Conservation (phyloP, 1,284 basidiomycete genomes). For the Flammula alnicola region DNA sequence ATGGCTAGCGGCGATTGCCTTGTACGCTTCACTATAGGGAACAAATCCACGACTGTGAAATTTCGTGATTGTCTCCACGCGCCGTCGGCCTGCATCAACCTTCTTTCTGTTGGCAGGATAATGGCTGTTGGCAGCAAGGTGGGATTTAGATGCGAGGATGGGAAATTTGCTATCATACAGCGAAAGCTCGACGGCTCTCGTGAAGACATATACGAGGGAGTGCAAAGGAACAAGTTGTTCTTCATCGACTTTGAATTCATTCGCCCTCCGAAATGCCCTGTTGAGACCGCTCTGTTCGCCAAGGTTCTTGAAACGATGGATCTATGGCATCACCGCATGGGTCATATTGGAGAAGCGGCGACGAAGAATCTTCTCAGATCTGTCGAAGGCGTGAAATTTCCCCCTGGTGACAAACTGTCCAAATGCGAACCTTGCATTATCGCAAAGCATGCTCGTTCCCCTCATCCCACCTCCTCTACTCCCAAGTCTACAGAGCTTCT, state of each 20-base stretch:
- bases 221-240: background rate
- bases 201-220: background rate
- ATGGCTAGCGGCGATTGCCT: background rate
- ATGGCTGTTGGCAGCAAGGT: background rate
- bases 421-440: conserved; percentile 13
- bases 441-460: conserved; percentile 6
- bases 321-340: conserved; percentile 13
- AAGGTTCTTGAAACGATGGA: conserved; percentile 1
- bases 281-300: conserved; percentile 1
- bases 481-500: background rate
- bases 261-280: background rate
- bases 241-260: conserved; percentile 9
- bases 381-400: background rate
- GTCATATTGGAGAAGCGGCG: conserved; percentile 6
- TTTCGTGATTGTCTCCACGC: conserved; percentile 14
- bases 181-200: background rate
- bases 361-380: conserved; percentile 6
- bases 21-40: background rate
- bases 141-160: background rate
- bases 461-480: background rate
- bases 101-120: conserved; percentile 9
- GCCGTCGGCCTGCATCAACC: conserved; percentile 5
- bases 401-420: background rate
- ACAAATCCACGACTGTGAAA: background rate
- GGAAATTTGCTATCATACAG: background rate